Base-by-base conservation (phyloP, 345 rosid species). In the Lepidium sativum region DNA sequence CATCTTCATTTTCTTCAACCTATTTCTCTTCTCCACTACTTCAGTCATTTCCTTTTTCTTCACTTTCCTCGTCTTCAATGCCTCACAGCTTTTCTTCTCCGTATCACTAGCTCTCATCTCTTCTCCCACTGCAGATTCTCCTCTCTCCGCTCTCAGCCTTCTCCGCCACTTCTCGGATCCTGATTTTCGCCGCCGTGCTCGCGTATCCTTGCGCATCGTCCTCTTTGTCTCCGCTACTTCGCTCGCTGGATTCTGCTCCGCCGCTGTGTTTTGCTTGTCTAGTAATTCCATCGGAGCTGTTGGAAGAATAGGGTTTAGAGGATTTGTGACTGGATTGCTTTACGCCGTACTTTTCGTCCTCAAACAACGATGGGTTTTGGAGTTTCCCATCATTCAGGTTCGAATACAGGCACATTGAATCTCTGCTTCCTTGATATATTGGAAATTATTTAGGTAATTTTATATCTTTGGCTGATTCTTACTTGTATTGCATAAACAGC, bases 311-410 rank as follows among this genome's bases (percentile, higher is more conserved):
- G 91, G 87, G 65, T 77, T 87, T 80, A 80, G 86, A 64, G 96
- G 96, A 68, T 89, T 81, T 73, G 82, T 71, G 5, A 68, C 69
- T 25, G 99, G 99, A 4, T 77, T 86, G 67, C 58, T 83, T 21
- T 90, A 90, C 48, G 92, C 79, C 0, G 68, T 51, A 4, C 70
- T 81, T 27, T 84, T 74, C 58, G 75, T 84, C 4, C 73, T 72
- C 27, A 82, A 78, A 76, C 81, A 67, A 18, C 61, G 92, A 72
- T 88, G 99, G 97, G 68, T 90, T 6, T 71, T 94, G 80, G 77
- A 82, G 72, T 94, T 94, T 55, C 96, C 99, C 14, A 84, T 87
- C 59, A 83, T 94, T 80, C 99, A 94, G 91, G 99, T 90, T 21
- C 54, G 12, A 20, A 20, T 63, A 9, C 18, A 16, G 48, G 35